These are phyloP conservation scores for Capsella bursapastoris DNA, from an alignment of 345 rosid genomes.

Conservation along the genomic window DNA sequence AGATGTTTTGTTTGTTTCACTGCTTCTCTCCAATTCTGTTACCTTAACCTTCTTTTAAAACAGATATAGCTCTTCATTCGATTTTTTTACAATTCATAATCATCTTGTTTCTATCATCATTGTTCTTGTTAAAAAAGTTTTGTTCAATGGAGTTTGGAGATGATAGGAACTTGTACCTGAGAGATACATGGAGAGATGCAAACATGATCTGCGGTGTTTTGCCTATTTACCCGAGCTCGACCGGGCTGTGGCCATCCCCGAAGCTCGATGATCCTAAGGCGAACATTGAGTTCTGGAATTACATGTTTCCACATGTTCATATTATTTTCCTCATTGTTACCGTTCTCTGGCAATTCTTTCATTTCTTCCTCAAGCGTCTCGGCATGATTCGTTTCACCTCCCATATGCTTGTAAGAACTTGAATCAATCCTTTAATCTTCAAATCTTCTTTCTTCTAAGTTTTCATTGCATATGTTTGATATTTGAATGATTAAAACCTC, in stretches of 20 bases:
- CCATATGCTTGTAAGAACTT: slow-evolving; percentile 40
- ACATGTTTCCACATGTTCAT: slow-evolving; percentile 41
- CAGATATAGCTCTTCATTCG: slow-evolving; percentile 19
- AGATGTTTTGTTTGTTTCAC: slow-evolving; percentile 31
- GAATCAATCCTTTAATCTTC: slow-evolving; percentile 1
- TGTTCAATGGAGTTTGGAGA: slow-evolving; percentile 34
- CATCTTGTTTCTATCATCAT: slow-evolving; percentile 14
- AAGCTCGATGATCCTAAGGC: slow-evolving; percentile 28
- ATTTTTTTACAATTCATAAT: background rate
- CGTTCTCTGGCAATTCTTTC: slow-evolving; percentile 39
- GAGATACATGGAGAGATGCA: slow-evolving; percentile 45
- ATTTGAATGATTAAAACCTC: background rate
- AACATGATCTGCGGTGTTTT: slow-evolving; percentile 31
- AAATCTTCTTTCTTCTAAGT: background rate
- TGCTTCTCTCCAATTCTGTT: slow-evolving; percentile 25
- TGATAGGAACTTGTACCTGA: slow-evolving; percentile 39
- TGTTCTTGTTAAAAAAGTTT: slow-evolving; percentile 5
- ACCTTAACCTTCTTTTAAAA: background rate
- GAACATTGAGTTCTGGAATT: slow-evolving; percentile 35
- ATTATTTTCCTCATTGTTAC: slow-evolving; percentile 36
- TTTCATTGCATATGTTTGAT: background rate
- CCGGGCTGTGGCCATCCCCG: slow-evolving; percentile 37
- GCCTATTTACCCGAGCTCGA: slow-evolving; percentile 40
- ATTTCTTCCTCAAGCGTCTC: slow-evolving; percentile 38
- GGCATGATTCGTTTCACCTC: slow-evolving; percentile 45